Base-by-base conservation (phyloP, 306 rosid species). In the Cicer arietinum region DNA sequence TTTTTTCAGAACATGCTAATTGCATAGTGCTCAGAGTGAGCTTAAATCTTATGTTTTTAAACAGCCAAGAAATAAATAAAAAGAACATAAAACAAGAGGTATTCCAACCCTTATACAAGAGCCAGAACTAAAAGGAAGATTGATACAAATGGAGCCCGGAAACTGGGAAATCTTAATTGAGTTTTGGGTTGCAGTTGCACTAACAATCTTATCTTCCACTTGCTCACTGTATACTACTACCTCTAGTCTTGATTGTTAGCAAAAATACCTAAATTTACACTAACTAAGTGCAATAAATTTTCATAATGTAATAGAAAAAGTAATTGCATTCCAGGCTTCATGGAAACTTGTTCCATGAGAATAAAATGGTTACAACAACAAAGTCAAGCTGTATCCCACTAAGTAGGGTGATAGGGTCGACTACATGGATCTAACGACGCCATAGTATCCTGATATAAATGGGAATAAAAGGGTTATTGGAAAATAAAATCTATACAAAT, bases 161-260 rank as follows among this genome's bases (percentile, higher is more conserved):
- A 59, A 13, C 66, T 30, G 6, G 66, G 18, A 59, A 59, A 59
- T 60, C 1, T 1, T 78, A 14, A 14, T 53, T 47, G 50, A 42
- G 8, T 41, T 74, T 41, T 45, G 44, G 69, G 66, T 80, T 67
- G 71, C 77, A 52, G 66, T 80, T 67, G 71, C 77, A 52, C 16
- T 57, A 56, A 56, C 52, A 47, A 20, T 65, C 61, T 60, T 40
- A 44, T 62, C 40, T 65, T 47, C 45, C 6, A 47, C 57, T 80
- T 63, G 3, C 64, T 52, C 51, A 3, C 35, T n/a, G 42, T 57
- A 59, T 22, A 64, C 50, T 51, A 7, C 14, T 58, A 25, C 65
- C 41, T 57, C 14, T 57, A 57, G 64, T 30, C 61, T 58, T 30
- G 64, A 22, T 58, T 58, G 16, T 58, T 22, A 10, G 41, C 64